These are phyloP conservation scores for Podaxis mareebaensis DNA, from an alignment of 768 basidiomycete genomes.

Conservation along the genomic window DNA sequence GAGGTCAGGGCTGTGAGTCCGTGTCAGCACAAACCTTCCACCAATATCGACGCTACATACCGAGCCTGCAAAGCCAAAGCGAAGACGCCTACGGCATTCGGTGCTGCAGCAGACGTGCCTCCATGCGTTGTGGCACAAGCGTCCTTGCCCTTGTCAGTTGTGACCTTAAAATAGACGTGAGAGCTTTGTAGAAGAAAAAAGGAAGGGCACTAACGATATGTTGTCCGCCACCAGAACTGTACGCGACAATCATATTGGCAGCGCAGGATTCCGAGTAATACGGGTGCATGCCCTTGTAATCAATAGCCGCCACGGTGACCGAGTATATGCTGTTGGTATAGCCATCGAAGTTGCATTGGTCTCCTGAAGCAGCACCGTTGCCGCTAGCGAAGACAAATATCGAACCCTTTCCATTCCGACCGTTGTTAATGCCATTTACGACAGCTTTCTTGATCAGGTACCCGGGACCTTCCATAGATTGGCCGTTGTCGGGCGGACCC, in stretches of 20 bases:
- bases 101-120: conserved; percentile 97
- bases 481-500: conserved; percentile 96
- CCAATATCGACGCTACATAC: conserved; percentile 39
- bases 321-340: conserved; percentile 98
- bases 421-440: conserved; percentile 89
- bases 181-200: conserved; percentile 6
- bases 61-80: conserved; percentile 87
- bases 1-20: conserved; percentile 72
- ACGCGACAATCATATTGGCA: conserved; percentile 95
- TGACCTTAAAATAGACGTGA: conserved; percentile 58
- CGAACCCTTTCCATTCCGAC: conserved; percentile 86
- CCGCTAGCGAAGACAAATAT: conserved; percentile 98
- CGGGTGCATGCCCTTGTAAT: conserved; percentile 91
- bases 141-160: conserved; percentile 89
- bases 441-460: conserved; percentile 93
- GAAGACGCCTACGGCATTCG: conserved; percentile 93
- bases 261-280: conserved; percentile 98
- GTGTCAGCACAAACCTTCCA: conserved; percentile 7
- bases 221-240: conserved; percentile 92
- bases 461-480: conserved; percentile 91
- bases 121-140: conserved; percentile 84
- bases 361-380: conserved; percentile 87
- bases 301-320: conserved; percentile 94
- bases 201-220: conserved; percentile 70
- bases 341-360: conserved; percentile 99